Evolutionary conservation across 2,329 filamentous ascomycete species (phyloP).

Genomic region (Colletotrichum sp.): DNA sequence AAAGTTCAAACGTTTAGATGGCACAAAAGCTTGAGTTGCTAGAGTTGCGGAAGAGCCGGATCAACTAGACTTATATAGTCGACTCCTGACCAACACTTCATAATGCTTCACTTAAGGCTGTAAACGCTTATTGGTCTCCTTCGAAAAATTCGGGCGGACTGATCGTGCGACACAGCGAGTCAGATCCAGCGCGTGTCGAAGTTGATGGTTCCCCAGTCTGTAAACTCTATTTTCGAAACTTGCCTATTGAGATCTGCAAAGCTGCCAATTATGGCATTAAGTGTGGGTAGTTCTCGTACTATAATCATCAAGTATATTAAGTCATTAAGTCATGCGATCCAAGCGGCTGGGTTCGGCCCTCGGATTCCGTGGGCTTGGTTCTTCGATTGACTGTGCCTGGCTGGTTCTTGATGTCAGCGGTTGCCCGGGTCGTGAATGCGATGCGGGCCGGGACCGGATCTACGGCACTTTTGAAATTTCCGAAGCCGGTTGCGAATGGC

Average conservation of each 20-base stretch:
- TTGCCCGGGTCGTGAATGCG: background rate
- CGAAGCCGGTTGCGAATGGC: background rate
- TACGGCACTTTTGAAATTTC: background rate
- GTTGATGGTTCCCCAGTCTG: background rate
- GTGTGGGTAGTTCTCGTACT: background rate
- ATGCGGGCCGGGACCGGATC: background rate
- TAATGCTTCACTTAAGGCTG: background rate
- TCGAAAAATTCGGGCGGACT: accelerated
- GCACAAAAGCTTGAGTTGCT: background rate
- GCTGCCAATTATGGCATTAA: background rate
- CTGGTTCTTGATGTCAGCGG: background rate
- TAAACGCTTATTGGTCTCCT: background rate
- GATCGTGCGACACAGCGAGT: background rate
- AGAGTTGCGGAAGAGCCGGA: background rate
- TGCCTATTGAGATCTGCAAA: background rate
- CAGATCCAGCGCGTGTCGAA: background rate
- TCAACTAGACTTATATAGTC: background rate
- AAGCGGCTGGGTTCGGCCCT: background rate
- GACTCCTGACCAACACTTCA: background rate
- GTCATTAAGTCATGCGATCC: background rate
- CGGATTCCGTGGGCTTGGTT: background rate
- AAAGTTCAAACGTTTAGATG: background rate
- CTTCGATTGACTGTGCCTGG: background rate
- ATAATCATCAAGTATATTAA: background rate
- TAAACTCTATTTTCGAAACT: background rate